Evolutionary conservation across 768 basidiomycete genomes (phyloP), one percentile per base, ranked within the genome.

Genomic region (Rhizopogon vinicolor): DNA sequence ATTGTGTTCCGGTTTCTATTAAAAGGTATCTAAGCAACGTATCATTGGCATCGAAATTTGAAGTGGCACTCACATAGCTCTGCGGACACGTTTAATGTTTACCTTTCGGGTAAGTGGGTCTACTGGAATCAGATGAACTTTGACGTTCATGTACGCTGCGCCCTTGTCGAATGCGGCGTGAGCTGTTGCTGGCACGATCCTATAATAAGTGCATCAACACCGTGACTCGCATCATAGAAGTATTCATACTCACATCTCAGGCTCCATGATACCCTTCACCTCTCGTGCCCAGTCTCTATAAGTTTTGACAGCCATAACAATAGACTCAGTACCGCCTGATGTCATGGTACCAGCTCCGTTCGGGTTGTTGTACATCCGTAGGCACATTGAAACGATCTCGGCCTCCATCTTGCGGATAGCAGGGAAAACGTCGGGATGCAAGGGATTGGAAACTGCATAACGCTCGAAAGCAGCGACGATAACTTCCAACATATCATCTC

Each of bases 101-200:
- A 87, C 93, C 66, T 87, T 82, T 18, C 95, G 83, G 16, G 93
- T 93, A 16, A 73, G 68, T 2, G 78, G 74, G 63, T 98, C 79
- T 22, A 98, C 86, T 0, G 94, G 91, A 44, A 99, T 82, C 31
- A 82, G 79, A 62, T 93, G 93, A 5, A 95, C 77, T 75, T 97
- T 98, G 75, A 99, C 83, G 13, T 84, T 82, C 65, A 98, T 82
- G 68, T 96, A 98, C 8, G 85, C 81, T 1, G 84, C 87, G 3
- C 88, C 94, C 68, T 99, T 99, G 75, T 93, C 87, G 67, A 99
- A 99, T 0, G 96, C 96, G 2, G 93, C 93, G 64, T 98, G 96
- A 0, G 89, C 93, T 0, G 91, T 87, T 0, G 80, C 76, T 0
- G 94, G 89, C 7, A 98, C 73, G 57, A 98, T 77, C 76, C 94